Percentiles rank a stretch among this genome's conserved stretches.
Conservation (phyloP, 345 rosid species). For the Iberis pinnata region DNA sequence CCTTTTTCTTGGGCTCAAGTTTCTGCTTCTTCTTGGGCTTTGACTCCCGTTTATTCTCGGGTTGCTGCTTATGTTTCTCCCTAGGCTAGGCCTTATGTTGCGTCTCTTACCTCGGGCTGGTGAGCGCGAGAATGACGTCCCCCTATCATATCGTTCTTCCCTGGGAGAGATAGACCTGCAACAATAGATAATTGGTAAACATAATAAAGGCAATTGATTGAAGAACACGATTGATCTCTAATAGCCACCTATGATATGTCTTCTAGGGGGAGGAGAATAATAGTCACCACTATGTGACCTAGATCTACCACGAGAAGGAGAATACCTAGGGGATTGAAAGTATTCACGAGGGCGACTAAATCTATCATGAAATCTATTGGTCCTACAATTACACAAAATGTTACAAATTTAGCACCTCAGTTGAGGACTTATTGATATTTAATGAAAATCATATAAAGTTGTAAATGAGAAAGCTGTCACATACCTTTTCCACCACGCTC, state of each 20-base stretch:
- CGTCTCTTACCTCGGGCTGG: constrained; percentile 45
- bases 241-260: no score
- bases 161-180: constrained; percentile 66
- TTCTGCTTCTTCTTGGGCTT: constrained; percentile 26
- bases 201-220: neutral
- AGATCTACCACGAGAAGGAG: constrained; percentile 59
- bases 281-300: constrained; percentile 42
- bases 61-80: no score
- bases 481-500: constrained; percentile 52
- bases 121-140: constrained; percentile 58
- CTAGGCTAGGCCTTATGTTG: constrained; percentile 38
- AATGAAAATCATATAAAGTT: no score
- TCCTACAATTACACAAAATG: constrained; percentile 11
- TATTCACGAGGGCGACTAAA: constrained; percentile 45
- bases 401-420: neutral
- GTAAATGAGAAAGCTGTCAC: neutral
- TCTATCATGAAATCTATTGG: constrained; percentile 31
- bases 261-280: constrained; percentile 47
- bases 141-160: constrained; percentile 37
- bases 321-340: constrained; percentile 45
- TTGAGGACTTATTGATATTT: no score
- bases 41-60: constrained; percentile 33
- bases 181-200: constrained; percentile 10
- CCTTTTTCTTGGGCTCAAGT: neutral
- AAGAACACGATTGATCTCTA: no score